Conservation (phyloP, 192 early-diverging fungal species). For the Linnemannia elongata region DNA sequence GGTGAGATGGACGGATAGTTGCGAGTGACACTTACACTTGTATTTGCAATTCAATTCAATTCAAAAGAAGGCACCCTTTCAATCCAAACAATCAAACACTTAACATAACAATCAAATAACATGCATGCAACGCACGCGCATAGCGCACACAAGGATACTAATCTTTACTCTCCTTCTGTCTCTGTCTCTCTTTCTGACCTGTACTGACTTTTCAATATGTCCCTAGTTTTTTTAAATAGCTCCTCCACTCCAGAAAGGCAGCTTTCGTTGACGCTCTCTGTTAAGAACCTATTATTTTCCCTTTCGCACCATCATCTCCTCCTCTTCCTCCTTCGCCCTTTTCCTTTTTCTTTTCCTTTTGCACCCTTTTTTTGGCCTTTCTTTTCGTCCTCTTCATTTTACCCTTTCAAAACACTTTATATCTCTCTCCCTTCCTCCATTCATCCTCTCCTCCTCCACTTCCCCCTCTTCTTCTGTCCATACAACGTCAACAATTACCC, state of each 20-base stretch:
- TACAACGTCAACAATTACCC: neutral
- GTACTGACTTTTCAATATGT: constrained; percentile 8
- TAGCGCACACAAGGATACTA: neutral
- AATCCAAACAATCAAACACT: neutral
- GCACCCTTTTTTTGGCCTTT: neutral
- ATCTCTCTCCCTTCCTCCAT: neutral
- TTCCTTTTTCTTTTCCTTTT: neutral
- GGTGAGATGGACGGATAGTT: too few species aligned
- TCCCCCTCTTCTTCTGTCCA: neutral
- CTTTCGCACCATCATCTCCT: neutral
- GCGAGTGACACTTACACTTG: too few species aligned
- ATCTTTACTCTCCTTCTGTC: neutral
- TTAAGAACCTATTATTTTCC: neutral
- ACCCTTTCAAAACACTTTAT: neutral
- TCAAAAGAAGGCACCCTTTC: neutral
- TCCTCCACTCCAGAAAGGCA: neutral
- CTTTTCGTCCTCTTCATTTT: neutral
- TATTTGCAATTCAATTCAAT: too few species aligned
- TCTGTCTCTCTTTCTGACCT: neutral
- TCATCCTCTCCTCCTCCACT: neutral
- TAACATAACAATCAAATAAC: neutral
- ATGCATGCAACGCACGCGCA: constrained; percentile 12
- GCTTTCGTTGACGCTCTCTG: neutral
- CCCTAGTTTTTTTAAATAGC: constrained; percentile 23
- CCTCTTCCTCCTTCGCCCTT: neutral